phyloP scores from a whole-genome alignment of 2,329 filamentous ascomycete species.

The Exophiala spinifera region DNA sequence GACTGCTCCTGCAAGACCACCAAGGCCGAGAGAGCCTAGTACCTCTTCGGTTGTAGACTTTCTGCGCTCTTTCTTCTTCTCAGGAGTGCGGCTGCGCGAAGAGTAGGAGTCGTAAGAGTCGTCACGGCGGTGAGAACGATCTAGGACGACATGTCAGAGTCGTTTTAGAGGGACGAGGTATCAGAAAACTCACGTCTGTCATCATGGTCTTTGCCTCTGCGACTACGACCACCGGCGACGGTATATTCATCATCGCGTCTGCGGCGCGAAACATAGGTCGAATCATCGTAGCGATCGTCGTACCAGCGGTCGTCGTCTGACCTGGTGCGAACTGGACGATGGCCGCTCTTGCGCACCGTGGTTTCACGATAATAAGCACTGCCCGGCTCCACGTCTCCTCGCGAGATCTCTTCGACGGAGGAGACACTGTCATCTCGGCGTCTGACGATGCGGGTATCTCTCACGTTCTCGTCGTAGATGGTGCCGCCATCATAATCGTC shows the following conservation, averaged over 20 bases:
- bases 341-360: constrained; percentile 35
- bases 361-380: constrained; percentile 34
- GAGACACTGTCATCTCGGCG: constrained; percentile 69
- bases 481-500: constrained; percentile 27
- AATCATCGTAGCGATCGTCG: constrained; percentile 43
- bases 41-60: constrained; percentile 50
- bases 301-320: constrained; percentile 36
- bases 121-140: constrained; percentile 25
- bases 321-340: constrained; percentile 30
- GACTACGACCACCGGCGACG: constrained; percentile 13
- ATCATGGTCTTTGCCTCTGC: constrained; percentile 23
- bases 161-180: background rate
- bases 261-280: constrained; percentile 35
- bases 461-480: constrained; percentile 24
- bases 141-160: constrained; percentile 18
- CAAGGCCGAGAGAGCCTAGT: constrained; percentile 57
- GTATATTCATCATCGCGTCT: constrained; percentile 49
- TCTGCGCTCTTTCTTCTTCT: constrained; percentile 34
- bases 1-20: constrained; percentile 50
- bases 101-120: constrained; percentile 37
- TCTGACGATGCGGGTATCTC: constrained; percentile 29
- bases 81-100: constrained; percentile 39
- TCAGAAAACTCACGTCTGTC: constrained; percentile 33
- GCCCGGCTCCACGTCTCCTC: constrained; percentile 75
- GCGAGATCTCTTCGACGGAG: constrained; percentile 73